phyloP scores from a whole-genome alignment of 2,329 filamentous ascomycete genomes.

The Curvularia spicifera region DNA sequence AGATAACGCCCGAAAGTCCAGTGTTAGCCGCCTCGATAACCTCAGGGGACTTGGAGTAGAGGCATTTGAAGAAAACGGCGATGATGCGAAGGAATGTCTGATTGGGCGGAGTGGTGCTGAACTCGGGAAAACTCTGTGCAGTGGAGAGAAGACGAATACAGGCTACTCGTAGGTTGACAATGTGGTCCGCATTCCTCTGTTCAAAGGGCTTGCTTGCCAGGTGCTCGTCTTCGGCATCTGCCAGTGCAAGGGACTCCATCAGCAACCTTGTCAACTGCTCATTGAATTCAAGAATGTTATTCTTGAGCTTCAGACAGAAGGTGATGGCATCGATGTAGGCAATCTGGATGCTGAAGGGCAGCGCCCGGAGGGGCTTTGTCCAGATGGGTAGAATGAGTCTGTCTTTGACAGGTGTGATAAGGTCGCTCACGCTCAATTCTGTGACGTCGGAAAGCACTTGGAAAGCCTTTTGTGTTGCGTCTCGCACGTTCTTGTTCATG shows the following conservation, averaged over 20 bases:
- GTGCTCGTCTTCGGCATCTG: slow-evolving; percentile 92
- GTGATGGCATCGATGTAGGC: slow-evolving; percentile 98
- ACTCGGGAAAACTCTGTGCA: slow-evolving; percentile 91
- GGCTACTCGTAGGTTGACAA: slow-evolving; percentile 87
- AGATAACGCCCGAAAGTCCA: slow-evolving; percentile 84
- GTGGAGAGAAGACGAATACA: slow-evolving; percentile 93
- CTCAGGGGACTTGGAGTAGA: slow-evolving; percentile 90
- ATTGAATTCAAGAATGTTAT: slow-evolving; percentile 88
- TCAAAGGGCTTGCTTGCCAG: slow-evolving; percentile 85
- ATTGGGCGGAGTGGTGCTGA: slow-evolving; percentile 76
- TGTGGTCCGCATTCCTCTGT: slow-evolving; percentile 93
- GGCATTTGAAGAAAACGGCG: slow-evolving; percentile 94
- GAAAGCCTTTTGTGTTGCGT: slow-evolving; percentile 82
- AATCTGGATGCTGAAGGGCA: slow-evolving; percentile 95
- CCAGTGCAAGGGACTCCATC: slow-evolving; percentile 90
- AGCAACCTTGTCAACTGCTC: slow-evolving; percentile 88
- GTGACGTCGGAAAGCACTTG: slow-evolving; percentile 80
- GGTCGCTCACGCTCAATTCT: slow-evolving; percentile 80
- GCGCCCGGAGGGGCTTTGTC: slow-evolving; percentile 87
- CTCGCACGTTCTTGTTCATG: slow-evolving; percentile 93
- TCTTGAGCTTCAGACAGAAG: slow-evolving; percentile 88
- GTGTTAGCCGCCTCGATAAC: slow-evolving; percentile 94
- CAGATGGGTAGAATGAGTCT: slow-evolving; percentile 90
- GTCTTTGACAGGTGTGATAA: slow-evolving; percentile 89
- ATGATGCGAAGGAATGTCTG: slow-evolving; percentile 72